These are phyloP conservation scores for Xeromyces bisporus DNA, from an alignment of 495 filamentous ascomycete species.

Conservation along the genomic window DNA sequence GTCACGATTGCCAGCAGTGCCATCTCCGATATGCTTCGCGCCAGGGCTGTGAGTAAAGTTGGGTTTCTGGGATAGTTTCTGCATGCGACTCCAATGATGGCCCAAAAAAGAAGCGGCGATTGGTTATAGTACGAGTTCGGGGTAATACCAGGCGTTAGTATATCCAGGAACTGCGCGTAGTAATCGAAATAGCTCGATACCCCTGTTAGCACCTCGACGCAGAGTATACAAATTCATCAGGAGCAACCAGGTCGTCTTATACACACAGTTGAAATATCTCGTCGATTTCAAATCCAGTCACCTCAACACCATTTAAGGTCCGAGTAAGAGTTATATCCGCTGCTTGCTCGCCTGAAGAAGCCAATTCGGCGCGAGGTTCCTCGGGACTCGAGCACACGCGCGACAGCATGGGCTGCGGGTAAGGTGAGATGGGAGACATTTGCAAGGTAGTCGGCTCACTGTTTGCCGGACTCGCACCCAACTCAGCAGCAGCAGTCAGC, in stretches of 20 bases:
- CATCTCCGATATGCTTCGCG: conserved; percentile 26
- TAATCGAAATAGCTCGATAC: conserved; percentile 26
- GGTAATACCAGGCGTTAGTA: conserved; percentile 20
- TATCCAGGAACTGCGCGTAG: conserved; percentile 29
- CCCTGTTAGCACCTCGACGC: conserved; percentile 1
- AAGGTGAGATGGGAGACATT: conserved; percentile 2
- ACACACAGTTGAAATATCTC: conserved; percentile 20
- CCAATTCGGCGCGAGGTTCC: conserved; percentile 1
- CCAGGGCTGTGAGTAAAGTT: conserved; percentile 22
- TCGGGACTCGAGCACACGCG: conserved; percentile 2
- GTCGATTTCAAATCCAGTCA: conserved; percentile 20
- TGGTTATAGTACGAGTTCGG: conserved; percentile 28
- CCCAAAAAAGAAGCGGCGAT: conserved; percentile 35
- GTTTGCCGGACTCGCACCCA: conserved; percentile 4
- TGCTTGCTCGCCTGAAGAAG: conserved; percentile 1
- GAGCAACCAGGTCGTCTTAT: background rate
- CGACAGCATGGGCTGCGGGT: conserved; percentile 8
- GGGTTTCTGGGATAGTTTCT: conserved; percentile 24
- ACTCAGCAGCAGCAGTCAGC: conserved; percentile 16
- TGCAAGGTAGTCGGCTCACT: conserved; percentile 6
- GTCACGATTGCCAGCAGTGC: conserved; percentile 24
- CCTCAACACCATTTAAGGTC: conserved; percentile 12
- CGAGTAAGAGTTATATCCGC: conserved; percentile 11
- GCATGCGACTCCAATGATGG: conserved; percentile 25
- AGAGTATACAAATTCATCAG: background rate